Conservation (phyloP, 1,139 yeast genomes). For the Saccharomyces hybrid region DNA sequence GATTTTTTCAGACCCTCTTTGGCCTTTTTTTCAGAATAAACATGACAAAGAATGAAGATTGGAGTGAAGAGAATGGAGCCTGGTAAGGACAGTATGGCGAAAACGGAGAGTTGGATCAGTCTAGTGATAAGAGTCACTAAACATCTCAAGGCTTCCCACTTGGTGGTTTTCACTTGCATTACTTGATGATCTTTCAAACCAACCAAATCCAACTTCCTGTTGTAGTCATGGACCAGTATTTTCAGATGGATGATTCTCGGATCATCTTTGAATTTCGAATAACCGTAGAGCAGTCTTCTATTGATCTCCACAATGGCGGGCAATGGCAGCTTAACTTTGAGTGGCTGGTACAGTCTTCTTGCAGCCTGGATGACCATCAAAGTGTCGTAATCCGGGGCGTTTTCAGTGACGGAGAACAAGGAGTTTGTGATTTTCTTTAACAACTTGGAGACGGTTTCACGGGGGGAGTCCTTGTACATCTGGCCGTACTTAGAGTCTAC, state of each 20-base stretch:
- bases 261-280: conserved; percentile 50
- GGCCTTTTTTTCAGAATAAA: conserved; percentile 51
- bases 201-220: conserved; percentile 44
- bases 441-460: conserved; percentile 50
- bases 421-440: conserved; percentile 50
- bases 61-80: conserved; percentile 64
- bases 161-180: conserved; percentile 41
- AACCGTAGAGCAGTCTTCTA: conserved; percentile 58
- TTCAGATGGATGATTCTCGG: conserved; percentile 49
- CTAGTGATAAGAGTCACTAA: conserved; percentile 34
- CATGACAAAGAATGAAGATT: conserved; percentile 50
- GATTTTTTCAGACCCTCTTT: conserved; percentile 56
- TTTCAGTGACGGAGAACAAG: conserved; percentile 61
- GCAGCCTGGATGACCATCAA: conserved; percentile 71
- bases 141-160: conserved; percentile 21
- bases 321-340: conserved; percentile 46
- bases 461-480: conserved; percentile 47
- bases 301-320: conserved; percentile 67
- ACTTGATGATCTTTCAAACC: conserved; percentile 69
- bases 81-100: conserved; percentile 48
- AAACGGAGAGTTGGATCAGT: conserved; percentile 24
- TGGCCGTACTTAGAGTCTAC: conserved; percentile 45
- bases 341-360: conserved; percentile 54
- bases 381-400: conserved; percentile 69
- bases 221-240: conserved; percentile 46